A percentile compares a stretch with the other conserved stretches of the same genome.
These are phyloP conservation scores for Penicillium olsonii DNA, from an alignment of 2,329 filamentous ascomycete species.

Conservation along the genomic window DNA sequence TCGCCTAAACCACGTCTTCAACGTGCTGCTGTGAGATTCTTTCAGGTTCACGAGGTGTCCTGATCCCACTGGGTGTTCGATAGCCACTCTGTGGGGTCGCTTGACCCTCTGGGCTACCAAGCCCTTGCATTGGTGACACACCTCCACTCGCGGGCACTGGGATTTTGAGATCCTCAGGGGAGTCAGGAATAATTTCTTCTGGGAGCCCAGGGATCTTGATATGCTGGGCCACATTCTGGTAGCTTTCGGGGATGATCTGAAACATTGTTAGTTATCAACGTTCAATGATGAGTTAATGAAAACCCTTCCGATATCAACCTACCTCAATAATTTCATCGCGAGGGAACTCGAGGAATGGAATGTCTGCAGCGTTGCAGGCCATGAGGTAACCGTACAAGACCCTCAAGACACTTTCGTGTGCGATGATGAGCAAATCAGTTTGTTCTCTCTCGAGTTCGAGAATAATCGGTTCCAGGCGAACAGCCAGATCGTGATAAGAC, in stretches of 20 bases:
- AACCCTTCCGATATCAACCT: slow-evolving; percentile 21
- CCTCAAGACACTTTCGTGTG: slow-evolving; percentile 94
- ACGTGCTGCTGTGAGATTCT: slow-evolving; percentile 48
- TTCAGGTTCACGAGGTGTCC: slow-evolving; percentile 46
- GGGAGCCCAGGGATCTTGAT: slow-evolving; percentile 77
- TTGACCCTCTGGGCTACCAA: slow-evolving; percentile 45
- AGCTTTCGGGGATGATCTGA: slow-evolving; percentile 89
- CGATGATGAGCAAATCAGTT: slow-evolving; percentile 96
- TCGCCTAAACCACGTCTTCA: slow-evolving; percentile 44
- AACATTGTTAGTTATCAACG: slow-evolving; percentile 2
- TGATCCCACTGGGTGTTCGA: slow-evolving; percentile 27
- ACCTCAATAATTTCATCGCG: slow-evolving; percentile 96
- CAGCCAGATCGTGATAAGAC: slow-evolving; percentile 98
- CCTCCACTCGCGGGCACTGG: slow-evolving; percentile 65
- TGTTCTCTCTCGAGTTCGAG: slow-evolving; percentile 95
- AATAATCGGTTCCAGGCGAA: slow-evolving; percentile 95
- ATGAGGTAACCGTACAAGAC: slow-evolving; percentile 97
- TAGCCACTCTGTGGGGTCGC: slow-evolving; percentile 46
- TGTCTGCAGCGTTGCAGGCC: slow-evolving; percentile 95
- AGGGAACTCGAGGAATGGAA: slow-evolving; percentile 89
- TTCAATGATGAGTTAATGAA: neutral
- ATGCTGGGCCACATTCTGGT: slow-evolving; percentile 92
- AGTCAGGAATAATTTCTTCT: slow-evolving; percentile 68
- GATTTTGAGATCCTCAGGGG: slow-evolving; percentile 78
- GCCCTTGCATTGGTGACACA: slow-evolving; percentile 46